Evolutionary conservation across 805 yeast species (phyloP).

Genomic region (Candida maris): DNA sequence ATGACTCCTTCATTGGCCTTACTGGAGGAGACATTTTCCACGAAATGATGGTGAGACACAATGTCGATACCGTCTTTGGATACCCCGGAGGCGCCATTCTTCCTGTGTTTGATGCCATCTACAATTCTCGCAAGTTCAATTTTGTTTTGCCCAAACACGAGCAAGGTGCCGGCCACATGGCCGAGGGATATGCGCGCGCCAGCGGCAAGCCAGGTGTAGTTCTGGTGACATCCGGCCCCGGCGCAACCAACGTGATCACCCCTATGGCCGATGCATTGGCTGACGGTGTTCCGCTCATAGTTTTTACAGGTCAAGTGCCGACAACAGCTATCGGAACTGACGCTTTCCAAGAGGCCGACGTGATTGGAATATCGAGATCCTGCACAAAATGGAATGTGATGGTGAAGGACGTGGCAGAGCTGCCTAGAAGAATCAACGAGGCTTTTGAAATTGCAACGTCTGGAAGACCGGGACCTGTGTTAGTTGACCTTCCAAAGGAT

Average conservation of each 20-base stretch:
- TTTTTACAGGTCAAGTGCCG: slow-evolving; percentile 96
- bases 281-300: slow-evolving; percentile 96
- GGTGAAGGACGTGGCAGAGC: slow-evolving; percentile 92
- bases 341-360: slow-evolving; percentile 99
- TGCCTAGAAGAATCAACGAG: slow-evolving; percentile 94
- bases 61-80: slow-evolving; percentile 94
- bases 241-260: slow-evolving; percentile 97
- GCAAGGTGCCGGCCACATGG: slow-evolving; percentile 99
- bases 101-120: slow-evolving; percentile 96
- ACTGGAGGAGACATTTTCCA: slow-evolving; percentile 99
- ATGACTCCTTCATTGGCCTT: slow-evolving; percentile 86
- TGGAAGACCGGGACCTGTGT: slow-evolving; percentile 98
- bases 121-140: slow-evolving; percentile 81
- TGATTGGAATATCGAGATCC: slow-evolving; percentile 91
- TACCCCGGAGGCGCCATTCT: slow-evolving; percentile 99
- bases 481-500: slow-evolving; percentile 96
- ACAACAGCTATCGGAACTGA: slow-evolving; percentile 96
- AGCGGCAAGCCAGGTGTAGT: slow-evolving; percentile 96
- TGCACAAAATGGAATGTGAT: slow-evolving; percentile 99
- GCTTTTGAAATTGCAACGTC: slow-evolving; percentile 95
- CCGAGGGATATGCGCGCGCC: slow-evolving; percentile 97
- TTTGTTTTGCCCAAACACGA: slow-evolving; percentile 95
- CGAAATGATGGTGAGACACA: slow-evolving; percentile 96
- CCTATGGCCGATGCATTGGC: slow-evolving; percentile 97
- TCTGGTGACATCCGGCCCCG: slow-evolving; percentile 98